phyloP scores from a whole-genome alignment of 1,284 basidiomycete genomes.

The Pseudozyma sp. region DNA sequence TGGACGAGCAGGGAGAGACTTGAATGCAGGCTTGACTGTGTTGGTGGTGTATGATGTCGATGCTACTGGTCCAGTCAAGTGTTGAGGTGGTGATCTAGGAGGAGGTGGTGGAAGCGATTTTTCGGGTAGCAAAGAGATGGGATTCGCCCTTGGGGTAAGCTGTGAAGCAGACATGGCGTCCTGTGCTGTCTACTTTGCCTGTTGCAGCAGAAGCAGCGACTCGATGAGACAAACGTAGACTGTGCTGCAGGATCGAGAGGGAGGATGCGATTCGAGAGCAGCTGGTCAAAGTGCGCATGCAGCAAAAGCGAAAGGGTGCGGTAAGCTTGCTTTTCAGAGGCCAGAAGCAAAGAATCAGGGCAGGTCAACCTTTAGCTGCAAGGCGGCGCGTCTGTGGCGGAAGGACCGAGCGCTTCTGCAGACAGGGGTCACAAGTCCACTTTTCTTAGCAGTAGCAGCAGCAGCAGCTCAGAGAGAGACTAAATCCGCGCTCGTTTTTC shows the following conservation, averaged over 20 bases:
- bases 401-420: slow-evolving; percentile 7
- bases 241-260: neutral
- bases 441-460: neutral
- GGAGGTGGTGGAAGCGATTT: slow-evolving; percentile 36
- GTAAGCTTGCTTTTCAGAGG: slow-evolving; percentile 2
- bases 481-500: slow-evolving; percentile 7
- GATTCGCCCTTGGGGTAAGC: slow-evolving; percentile 32
- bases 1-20: slow-evolving; percentile 30
- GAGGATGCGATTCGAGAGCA: neutral
- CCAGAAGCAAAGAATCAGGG: neutral
- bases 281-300: slow-evolving; percentile 1
- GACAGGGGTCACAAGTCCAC: slow-evolving; percentile 3
- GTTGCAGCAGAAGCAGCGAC: neutral
- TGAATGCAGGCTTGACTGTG: slow-evolving; percentile 29
- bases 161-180: slow-evolving; percentile 41
- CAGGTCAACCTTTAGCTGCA: neutral
- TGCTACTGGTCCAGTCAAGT: neutral
- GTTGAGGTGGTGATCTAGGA: slow-evolving; percentile 4
- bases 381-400: slow-evolving; percentile 3
- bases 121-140: slow-evolving; percentile 22
- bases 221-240: neutral
- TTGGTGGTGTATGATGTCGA: slow-evolving; percentile 9
- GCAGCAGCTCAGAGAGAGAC: slow-evolving; percentile 12
- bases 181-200: neutral
- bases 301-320: slow-evolving; percentile 2